Base-by-base conservation (phyloP, 305 asterid genomes). In the Solanum aculeatissimum region DNA sequence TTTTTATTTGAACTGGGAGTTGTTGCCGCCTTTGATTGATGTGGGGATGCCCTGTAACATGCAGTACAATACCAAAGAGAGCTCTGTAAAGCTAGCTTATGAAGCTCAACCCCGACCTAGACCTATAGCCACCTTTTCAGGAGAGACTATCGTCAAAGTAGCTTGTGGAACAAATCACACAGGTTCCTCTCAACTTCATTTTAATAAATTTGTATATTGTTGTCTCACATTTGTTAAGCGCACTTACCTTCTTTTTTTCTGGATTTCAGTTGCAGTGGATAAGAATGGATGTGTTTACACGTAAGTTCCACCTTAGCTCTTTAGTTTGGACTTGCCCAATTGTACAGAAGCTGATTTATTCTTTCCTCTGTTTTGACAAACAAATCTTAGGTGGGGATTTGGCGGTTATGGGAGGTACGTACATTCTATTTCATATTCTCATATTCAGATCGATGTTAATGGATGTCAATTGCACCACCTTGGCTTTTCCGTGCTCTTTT, bases 391-490 rank as follows among this genome's bases (percentile, higher is more conserved):
- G 91, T 97, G 99, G 99, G 98, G 98, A 87, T 94, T 80, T 89
- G 99, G 99, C 89, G 99, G 99, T 86, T 92, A 96, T 87, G 99
- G 99, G 89, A 96, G 99, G 99, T 96, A 85, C 25, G 83, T 87
- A 69, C 85, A 74, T 19, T 83, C 82, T 71, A 19, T 81, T 57
- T 57, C 53, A 27, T 27, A 75, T 27, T 63, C 21, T 27, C 43
- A 62, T 62, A 7, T 38, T 15, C 6, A 19, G 47, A 19, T 71
- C 42, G 25, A 27, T 72, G 69, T 32, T 55, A n/a, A 14, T 84
- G 75, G 58, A 45, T 12, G 35, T 29, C 79, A 1, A 29, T 58
- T 29, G 25, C 70, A 54, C 25, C 16, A 32, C 62, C 57, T 51
- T 80, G 35, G 43, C 43, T 14, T 23, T 23, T 54, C 55, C 15